These are phyloP conservation scores for Infundibulicybe gibba DNA, from an alignment of 768 basidiomycete genomes.

Conservation along the genomic window DNA sequence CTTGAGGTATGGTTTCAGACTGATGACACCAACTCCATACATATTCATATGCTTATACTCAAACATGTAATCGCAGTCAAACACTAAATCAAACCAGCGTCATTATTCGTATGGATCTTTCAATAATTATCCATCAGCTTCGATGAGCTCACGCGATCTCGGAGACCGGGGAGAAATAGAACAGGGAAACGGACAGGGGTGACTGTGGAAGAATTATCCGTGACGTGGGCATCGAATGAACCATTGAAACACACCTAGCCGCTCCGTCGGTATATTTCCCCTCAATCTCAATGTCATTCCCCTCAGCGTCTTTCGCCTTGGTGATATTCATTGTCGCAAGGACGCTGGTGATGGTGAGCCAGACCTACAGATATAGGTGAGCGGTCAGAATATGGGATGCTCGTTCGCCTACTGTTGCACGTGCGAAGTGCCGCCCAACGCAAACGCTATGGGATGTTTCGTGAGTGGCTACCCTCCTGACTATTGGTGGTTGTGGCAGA, in stretches of 20 bases:
- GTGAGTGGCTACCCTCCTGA: neutral
- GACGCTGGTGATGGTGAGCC: slow-evolving; percentile 19
- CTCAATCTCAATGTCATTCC: slow-evolving; percentile 6
- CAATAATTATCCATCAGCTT: too few species aligned
- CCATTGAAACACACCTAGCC: neutral
- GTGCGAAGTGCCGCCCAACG: neutral
- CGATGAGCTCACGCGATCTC: too few species aligned
- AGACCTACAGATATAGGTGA: slow-evolving; percentile 4
- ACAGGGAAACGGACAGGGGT: too few species aligned
- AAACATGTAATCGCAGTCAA: too few species aligned
- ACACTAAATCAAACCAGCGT: too few species aligned
- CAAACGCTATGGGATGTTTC: neutral
- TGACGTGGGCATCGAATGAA: neutral
- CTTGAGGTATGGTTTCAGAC: too few species aligned
- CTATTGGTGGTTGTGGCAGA: neutral
- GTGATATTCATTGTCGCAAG: slow-evolving; percentile 23
- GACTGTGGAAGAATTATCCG: too few species aligned
- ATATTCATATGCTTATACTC: too few species aligned
- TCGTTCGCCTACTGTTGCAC: neutral
- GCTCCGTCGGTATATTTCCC: neutral
- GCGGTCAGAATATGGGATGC: neutral
- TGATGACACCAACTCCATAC: too few species aligned
- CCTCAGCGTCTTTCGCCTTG: slow-evolving; percentile 15
- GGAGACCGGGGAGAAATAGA: too few species aligned
- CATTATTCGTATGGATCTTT: too few species aligned